Evolutionary conservation across 495 filamentous ascomycete genomes (phyloP).

Genomic region (Trichoderma parareesei): DNA sequence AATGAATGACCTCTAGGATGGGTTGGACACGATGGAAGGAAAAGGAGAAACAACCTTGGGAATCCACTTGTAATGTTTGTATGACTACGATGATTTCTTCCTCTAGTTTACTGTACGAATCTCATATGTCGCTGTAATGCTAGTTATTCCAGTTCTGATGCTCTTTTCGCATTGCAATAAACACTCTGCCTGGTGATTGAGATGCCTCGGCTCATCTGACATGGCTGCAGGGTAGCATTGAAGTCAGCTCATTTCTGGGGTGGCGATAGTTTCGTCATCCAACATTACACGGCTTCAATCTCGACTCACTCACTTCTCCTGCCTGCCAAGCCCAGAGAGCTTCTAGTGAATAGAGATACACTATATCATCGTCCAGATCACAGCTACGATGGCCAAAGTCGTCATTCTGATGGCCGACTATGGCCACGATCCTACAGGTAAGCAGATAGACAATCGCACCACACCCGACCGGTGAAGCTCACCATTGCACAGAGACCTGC

Average conservation of each 20-base stretch:
- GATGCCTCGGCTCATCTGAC: not conserved
- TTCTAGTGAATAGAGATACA: no score
- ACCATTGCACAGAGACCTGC: conserved; percentile 36
- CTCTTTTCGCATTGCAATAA: not conserved
- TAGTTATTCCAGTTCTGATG: not conserved
- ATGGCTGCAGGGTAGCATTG: not conserved
- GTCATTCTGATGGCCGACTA: conserved; percentile 48
- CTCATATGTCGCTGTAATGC: not conserved
- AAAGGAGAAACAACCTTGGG: not conserved
- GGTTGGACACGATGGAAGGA: not conserved
- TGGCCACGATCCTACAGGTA: conserved; percentile 49
- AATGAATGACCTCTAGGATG: not conserved
- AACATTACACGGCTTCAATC: no score
- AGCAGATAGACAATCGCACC: not conserved
- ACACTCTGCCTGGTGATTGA: not conserved
- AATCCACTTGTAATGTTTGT: not conserved
- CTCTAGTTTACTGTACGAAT: not conserved
- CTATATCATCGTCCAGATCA: not conserved
- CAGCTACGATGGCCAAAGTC: conserved; percentile 17
- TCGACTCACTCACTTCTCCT: no score
- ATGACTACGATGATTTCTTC: not conserved
- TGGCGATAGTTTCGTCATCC: not conserved
- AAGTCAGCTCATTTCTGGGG: not conserved
- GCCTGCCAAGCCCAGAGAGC: no score
- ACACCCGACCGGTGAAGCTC: not conserved